Evolutionary conservation across 139 green algal genomes (phyloP).

Genomic region (Astrephomene gubernaculifera): DNA sequence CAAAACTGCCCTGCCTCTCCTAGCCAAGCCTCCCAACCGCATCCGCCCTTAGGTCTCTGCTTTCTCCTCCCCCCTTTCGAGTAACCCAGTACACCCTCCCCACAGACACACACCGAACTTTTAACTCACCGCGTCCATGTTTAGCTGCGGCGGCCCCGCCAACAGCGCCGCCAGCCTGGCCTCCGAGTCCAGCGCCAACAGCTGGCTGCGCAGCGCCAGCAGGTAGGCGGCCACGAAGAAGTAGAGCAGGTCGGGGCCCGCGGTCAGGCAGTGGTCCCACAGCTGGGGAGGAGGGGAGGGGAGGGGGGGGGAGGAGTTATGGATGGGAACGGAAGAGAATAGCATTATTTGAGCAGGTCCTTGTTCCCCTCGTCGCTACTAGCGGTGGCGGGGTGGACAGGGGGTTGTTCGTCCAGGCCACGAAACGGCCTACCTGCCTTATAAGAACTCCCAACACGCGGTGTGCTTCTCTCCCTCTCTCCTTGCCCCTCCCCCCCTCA

Average conservation of each 20-base stretch:
- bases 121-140: slow-evolving; percentile 59
- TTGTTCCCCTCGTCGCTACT: too few species aligned
- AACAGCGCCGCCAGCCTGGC: slow-evolving; percentile 50
- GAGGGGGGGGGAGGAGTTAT: background rate
- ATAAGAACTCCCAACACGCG: too few species aligned
- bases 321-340: too few species aligned
- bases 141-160: slow-evolving; percentile 47
- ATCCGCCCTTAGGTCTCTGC: background rate
- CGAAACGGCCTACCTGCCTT: too few species aligned
- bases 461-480: too few species aligned
- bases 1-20: too few species aligned
- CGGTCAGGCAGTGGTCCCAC: slow-evolving; percentile 76
- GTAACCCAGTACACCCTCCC: background rate
- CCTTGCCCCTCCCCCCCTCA: too few species aligned
- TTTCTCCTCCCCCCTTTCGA: background rate
- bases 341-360: too few species aligned
- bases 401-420: too few species aligned
- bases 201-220: background rate
- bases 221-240: slow-evolving; percentile 66
- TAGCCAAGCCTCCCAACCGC: too few species aligned
- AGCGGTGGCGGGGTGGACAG: too few species aligned
- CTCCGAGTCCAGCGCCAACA: slow-evolving; percentile 51
- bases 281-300: slow-evolving; percentile 31
- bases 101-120: too few species aligned
- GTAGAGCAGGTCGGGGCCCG: slow-evolving; percentile 65